A percentile compares a stretch with the other conserved stretches of the same genome.
phyloP scores from a whole-genome alignment of 768 basidiomycete genomes.

The Hypsizygus marmoreus region DNA sequence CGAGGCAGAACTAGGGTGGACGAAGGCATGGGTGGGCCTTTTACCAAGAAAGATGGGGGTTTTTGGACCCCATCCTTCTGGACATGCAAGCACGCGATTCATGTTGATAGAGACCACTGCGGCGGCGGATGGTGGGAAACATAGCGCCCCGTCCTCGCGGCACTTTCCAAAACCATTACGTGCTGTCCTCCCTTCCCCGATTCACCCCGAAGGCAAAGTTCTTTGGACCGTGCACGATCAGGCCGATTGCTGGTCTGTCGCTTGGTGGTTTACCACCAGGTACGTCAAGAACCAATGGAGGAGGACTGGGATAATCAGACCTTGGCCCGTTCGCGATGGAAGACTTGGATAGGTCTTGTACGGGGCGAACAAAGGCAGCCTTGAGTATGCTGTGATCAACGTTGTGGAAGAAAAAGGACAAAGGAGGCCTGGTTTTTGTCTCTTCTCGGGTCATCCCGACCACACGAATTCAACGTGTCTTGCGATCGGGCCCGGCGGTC shows the following conservation, averaged over 20 bases:
- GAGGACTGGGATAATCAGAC: neutral
- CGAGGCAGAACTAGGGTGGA: too few relatives aligned
- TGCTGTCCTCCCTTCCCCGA: neutral
- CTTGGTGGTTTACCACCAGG: neutral
- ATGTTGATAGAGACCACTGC: neutral
- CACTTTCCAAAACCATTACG: neutral
- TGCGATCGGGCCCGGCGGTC: too few relatives aligned
- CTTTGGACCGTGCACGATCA: neutral
- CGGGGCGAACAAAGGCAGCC: slow-evolving; percentile 3
- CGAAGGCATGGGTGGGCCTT: neutral
- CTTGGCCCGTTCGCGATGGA: slow-evolving; percentile 2
- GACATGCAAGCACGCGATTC: neutral
- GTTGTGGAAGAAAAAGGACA: neutral
- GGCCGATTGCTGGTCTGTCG: neutral
- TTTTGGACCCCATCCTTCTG: neutral
- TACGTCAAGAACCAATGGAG: neutral
- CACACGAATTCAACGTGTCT: too few relatives aligned
- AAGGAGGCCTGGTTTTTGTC: too few relatives aligned
- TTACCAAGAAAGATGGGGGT: neutral
- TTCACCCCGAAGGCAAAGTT: neutral
- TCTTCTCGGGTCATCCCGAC: too few relatives aligned
- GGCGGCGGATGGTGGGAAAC: neutral
- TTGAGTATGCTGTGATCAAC: slow-evolving; percentile 1
- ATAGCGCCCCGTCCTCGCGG: neutral
- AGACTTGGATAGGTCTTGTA: slow-evolving; percentile 1